Base-by-base conservation (phyloP, 75 land plant genomes). In the Pinus tabuliformis region DNA sequence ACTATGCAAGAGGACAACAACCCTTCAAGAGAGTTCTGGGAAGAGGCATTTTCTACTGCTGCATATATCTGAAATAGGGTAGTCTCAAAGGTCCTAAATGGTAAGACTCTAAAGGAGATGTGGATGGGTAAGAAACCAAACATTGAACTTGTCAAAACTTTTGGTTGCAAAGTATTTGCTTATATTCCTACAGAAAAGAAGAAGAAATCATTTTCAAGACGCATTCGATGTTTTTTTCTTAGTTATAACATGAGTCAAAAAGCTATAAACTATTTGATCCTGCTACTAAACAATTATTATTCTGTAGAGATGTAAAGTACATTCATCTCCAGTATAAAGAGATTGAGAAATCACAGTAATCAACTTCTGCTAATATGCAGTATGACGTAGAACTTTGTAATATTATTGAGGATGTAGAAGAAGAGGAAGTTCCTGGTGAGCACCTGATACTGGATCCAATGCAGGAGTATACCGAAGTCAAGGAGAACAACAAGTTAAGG, bases 61-160 rank as follows among this genome's bases (percentile, higher is more conserved):
- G 58, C 75, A 74, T 57, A 74, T 74, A 56, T 74, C 58, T n/a
- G 68, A 30, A 74, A 74, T 56, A 37, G 21, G 37, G 58, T 45
- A 16, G 17, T 42, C 56, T 15, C 6, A 13, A 42, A 54, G 57
- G 57, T 20, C 33, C n/a, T 73, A 14, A 18, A 42, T 59, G 20
- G 20, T 16, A 59, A 59, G 60, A 17, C 3, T 59, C 18, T 17
- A 20, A 33, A 68, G 18, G 71, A 59, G 60, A 59, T 17, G 18
- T 59, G 60, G 60, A 59, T 17, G 6, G 22, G 60, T 17, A 59
- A 59, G 60, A 59, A 59, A 59, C 60, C 60, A 59, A 59, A 59
- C 22, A 59, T 59, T 18, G 15, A 58, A 17, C 6, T 3, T 18
- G 5, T 59, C 6, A 59, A 4, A 59, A 59, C n/a, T 21, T 59